Evolutionary conservation across 2,329 filamentous ascomycete species (phyloP), one percentile per base, ranked within the genome.

Genomic region (Magnaporthales sp.): DNA sequence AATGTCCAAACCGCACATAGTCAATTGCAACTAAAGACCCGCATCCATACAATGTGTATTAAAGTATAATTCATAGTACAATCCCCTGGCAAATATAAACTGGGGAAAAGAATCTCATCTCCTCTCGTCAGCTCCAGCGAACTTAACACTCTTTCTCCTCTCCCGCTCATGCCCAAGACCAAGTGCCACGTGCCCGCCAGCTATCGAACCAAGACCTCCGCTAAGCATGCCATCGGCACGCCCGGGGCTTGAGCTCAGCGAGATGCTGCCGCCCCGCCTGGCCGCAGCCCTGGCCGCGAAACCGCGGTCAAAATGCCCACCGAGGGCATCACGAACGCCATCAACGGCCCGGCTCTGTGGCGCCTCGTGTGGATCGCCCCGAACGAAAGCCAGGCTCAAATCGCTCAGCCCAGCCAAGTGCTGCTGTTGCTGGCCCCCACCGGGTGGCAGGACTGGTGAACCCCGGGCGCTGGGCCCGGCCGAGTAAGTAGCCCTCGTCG

Each of bases 121-220:
- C 68, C 74, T 70, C 66, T 75, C 75, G 38, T 77, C 79, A 10
- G 80, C 78, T 60, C 78, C 79, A 2, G 81, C 82, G 75, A 89
- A 86, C 77, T 89, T 89, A 71, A 89, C 86, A 69, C 85, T 88
- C 80, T 88, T 88, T 73, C 85, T 80, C 69, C 85, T 78, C 73
- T 88, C 86, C 67, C 84, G 75, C 62, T 84, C 66, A 1, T 65
- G 61, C 22, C 64, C 54, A 31, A 24, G 13, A 56, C 63, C 38
- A 65, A 60, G 29, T 15, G 56, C 24, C 22, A 60, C 22, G 11
- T 56, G 5, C 1, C 64, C 56, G 3, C 56, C 30, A 5, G 4
- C 54, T n/a, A 8, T 2, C 6, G 38, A 19, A 46, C 38, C 38
- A 11, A 11, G 7, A n/a, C 66, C 11, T 24, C 46, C 51, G 29